A percentile compares a stretch with the other conserved stretches of the same genome.
phyloP scores from a whole-genome alignment of 148 eudicot species.

The Nyssa sinensis region DNA sequence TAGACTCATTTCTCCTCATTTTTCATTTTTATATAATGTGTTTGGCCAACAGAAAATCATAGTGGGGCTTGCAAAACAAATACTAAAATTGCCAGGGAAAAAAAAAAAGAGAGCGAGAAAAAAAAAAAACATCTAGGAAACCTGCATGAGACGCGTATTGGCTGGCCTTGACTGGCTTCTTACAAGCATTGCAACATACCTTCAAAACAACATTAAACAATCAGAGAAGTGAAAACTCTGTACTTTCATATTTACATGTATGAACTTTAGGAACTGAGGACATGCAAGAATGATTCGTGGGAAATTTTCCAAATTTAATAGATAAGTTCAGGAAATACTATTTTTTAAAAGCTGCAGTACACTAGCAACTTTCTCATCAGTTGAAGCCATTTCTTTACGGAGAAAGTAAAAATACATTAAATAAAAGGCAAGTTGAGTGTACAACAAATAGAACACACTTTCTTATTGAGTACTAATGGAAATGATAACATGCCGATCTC shows the following conservation, averaged over 20 bases:
- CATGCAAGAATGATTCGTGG: not conserved
- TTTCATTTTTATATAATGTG: not conserved
- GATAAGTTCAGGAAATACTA: not conserved
- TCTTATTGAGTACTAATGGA: not conserved
- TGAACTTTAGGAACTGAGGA: not conserved
- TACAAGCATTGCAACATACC: constrained; percentile 81
- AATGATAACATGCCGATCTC: not conserved
- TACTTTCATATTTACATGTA: not conserved
- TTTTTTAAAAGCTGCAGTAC: not conserved
- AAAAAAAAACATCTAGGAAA: constrained; percentile 15
- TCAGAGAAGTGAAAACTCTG: not conserved
- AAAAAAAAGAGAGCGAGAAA: too few relatives aligned
- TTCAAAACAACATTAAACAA: constrained; percentile 27
- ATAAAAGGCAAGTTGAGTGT: not conserved
- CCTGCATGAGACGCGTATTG: constrained; percentile 84
- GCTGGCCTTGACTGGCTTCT: constrained; percentile 75
- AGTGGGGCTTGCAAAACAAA: not conserved
- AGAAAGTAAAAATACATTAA: not conserved
- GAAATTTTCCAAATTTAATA: not conserved
- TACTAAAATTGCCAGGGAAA: not conserved
- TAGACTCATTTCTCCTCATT: too few relatives aligned
- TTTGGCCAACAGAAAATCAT: not conserved
- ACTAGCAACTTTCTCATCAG: not conserved
- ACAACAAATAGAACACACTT: not conserved
- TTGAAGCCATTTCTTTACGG: not conserved